Conservation (phyloP, 176 grass and related monocot species). For the Oryza glaberrima region DNA sequence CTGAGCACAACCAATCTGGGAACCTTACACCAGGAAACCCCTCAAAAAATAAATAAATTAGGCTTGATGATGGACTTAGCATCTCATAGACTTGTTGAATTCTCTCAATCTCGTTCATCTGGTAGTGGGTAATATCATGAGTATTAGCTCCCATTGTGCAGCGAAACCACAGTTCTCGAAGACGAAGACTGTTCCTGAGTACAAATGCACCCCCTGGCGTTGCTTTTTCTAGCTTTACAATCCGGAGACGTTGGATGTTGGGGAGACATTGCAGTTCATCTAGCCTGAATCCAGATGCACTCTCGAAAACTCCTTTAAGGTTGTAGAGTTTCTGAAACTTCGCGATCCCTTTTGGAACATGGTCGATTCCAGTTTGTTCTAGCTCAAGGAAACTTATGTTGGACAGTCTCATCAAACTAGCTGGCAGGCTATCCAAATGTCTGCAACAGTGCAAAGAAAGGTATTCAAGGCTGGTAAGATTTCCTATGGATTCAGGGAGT, state of each 20-base stretch:
- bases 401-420: slow-evolving; percentile 8
- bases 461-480: slow-evolving; percentile 31
- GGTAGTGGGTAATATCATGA: background rate
- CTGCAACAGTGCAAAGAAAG: slow-evolving; percentile 2
- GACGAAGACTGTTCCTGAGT: background rate
- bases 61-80: background rate
- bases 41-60: background rate
- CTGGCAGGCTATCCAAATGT: slow-evolving; percentile 5
- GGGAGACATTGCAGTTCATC: slow-evolving; percentile 36
- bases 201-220: background rate
- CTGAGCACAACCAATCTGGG: slow-evolving; percentile 11
- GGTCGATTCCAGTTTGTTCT: background rate
- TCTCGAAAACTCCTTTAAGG: slow-evolving; percentile 34
- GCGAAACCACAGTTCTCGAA: background rate
- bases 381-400: slow-evolving; percentile 28
- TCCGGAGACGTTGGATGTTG: slow-evolving; percentile 17
- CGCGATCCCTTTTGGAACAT: slow-evolving; percentile 46
- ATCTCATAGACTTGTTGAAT: slow-evolving; percentile 8
- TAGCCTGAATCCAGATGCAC: slow-evolving; percentile 17
- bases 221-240: slow-evolving; percentile 27
- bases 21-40: background rate
- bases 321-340: slow-evolving; percentile 25
- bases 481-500: slow-evolving; percentile 37
- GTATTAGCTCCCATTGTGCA: background rate
- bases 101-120: background rate